Base-by-base conservation (phyloP, 345 rosid species). In the Boechera stricta region DNA sequence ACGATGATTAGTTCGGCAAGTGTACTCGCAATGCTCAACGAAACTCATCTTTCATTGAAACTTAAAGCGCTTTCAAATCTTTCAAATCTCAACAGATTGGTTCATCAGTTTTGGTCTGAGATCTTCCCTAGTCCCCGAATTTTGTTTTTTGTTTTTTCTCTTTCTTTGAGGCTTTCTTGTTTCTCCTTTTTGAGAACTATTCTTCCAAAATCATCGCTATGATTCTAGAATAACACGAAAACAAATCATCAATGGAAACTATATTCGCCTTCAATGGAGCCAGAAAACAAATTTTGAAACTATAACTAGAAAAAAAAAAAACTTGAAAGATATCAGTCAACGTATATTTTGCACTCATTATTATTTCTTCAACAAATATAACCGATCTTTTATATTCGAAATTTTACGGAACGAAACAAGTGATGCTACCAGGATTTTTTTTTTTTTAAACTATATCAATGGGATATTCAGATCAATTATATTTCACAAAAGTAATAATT, bases 1-100 rank as follows among this genome's bases (percentile, higher is more conserved):
- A 84, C 91, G 70, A 65, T 84, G 98, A 90, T 91, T 68, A 95
- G 94, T 86, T 89, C 97, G 6, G 97, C 91, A 18, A 91, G 97
- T 8, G 94, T 95, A 53, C 87, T 95, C 36, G 98, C 99, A 69
- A 95, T 95, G 99, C 92, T 95, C 42, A 88, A 86, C 69, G 99
- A 95, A 89, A 65, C 54, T 18, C 94, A 92, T 70, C 97, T 96
- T 4, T 79, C 64, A 2, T 80, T 95, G 78, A 95, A 92, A 79
- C 89, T 84, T 47, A 94, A 95, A 78, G 98, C 99, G 4, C 96
- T 95, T 72, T 77, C 80, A 21, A 77, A 87, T 80, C 96, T 95
- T 72, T 77, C 80, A 21, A 77, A 87, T 80, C 97, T 95, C 80
- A 95, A 91, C 69, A 87, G 80, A 80, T 88, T 83, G 38, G 97